These are phyloP conservation scores for Flaveria ramosissima DNA, from an alignment of 129 eudicot genomes.

Conservation along the genomic window DNA sequence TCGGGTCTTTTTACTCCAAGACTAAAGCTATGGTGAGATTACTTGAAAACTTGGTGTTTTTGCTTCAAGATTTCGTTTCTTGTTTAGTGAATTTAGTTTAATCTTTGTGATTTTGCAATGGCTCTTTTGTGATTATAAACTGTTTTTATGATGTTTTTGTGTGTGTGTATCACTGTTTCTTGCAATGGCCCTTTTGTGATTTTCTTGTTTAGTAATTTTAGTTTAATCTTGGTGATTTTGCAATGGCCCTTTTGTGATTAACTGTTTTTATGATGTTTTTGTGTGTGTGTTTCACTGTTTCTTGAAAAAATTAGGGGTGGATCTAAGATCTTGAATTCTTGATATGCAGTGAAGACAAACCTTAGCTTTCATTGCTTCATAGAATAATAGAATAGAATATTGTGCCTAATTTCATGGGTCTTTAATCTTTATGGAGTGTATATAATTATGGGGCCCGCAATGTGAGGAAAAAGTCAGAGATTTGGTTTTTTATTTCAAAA, in stretches of 20 bases:
- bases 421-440: slow-evolving; percentile 1
- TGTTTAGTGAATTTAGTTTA: neutral
- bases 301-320: neutral
- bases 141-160: no score
- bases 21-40: slow-evolving; percentile 45
- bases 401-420: slow-evolving; percentile 21
- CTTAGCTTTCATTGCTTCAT: slow-evolving; percentile 1
- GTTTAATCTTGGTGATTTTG: neutral
- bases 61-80: neutral
- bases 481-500: neutral
- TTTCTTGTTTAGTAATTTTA: neutral
- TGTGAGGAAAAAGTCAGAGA: neutral
- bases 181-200: neutral
- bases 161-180: neutral
- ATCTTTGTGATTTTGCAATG: no score
- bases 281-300: slow-evolving; percentile 1
- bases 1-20: slow-evolving; percentile 46
- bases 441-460: neutral
- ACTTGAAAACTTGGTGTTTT: neutral
- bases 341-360: slow-evolving; percentile 3
- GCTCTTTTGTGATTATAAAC: no score
- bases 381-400: neutral
- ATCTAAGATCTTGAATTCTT: slow-evolving; percentile 20
- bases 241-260: no score
- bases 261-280: neutral